These are phyloP conservation scores for Emericellopsis atlantica DNA, from an alignment of 2,329 filamentous ascomycete species.

Conservation along the genomic window DNA sequence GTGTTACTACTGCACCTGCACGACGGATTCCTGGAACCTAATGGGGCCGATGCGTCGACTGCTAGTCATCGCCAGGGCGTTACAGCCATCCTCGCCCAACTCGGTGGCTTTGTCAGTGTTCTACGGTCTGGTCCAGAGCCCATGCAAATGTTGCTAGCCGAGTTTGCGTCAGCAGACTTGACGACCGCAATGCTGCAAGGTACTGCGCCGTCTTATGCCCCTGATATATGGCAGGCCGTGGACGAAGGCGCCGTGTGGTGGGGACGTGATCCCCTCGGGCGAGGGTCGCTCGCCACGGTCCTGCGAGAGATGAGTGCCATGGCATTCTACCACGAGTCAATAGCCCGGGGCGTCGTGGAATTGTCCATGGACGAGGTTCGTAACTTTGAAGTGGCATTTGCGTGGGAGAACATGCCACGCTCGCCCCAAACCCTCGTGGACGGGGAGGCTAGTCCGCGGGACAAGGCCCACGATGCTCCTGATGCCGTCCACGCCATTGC, in stretches of 20 bases:
- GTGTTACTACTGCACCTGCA: slow-evolving; percentile 29
- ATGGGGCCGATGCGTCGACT: slow-evolving; percentile 16
- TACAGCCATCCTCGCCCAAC: slow-evolving; percentile 18
- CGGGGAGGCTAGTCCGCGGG: not conserved
- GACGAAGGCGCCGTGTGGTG: slow-evolving; percentile 27
- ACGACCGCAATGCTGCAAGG: slow-evolving; percentile 26
- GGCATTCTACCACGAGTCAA: slow-evolving; percentile 13
- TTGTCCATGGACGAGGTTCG: slow-evolving; percentile 16
- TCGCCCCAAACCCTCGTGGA: slow-evolving; percentile 4
- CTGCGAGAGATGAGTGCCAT: slow-evolving; percentile 17
- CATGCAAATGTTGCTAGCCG: slow-evolving; percentile 25
- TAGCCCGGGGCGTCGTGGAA: slow-evolving; percentile 6
- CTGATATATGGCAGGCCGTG: slow-evolving; percentile 22
- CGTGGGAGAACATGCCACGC: slow-evolving; percentile 12
- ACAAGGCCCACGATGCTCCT: slow-evolving; percentile 6
- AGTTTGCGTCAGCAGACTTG: slow-evolving; percentile 28
- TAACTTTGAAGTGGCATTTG: slow-evolving; percentile 11
- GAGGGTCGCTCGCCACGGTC: slow-evolving; percentile 19
- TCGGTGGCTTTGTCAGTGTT: slow-evolving; percentile 14
- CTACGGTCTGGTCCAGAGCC: slow-evolving; percentile 13
- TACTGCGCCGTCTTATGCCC: slow-evolving; percentile 20
- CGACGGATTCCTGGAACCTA: slow-evolving; percentile 22
- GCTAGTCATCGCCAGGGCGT: slow-evolving; percentile 21
- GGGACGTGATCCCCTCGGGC: slow-evolving; percentile 20
- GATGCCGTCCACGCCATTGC: slow-evolving; percentile 19